Conservation (phyloP, 1,284 basidiomycete species). For the Ustilago xerochloae region DNA sequence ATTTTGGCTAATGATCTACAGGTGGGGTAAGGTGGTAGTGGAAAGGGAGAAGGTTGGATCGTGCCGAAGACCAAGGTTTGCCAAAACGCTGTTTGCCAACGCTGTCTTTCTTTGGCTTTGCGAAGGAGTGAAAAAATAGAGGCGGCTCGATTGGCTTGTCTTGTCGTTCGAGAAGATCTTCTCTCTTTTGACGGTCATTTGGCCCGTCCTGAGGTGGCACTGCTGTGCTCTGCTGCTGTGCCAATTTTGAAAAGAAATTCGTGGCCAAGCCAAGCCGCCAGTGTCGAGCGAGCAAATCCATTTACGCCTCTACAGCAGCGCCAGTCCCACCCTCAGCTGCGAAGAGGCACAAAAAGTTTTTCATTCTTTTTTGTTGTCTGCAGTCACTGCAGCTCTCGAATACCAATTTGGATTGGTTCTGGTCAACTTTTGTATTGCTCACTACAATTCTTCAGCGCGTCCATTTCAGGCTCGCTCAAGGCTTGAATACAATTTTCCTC, state of each 20-base stretch:
- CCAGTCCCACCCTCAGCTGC: too few species aligned
- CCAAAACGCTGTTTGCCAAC: background rate
- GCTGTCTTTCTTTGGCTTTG: background rate
- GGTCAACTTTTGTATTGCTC: too few species aligned
- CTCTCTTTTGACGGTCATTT: conserved; percentile 5
- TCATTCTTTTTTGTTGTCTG: background rate
- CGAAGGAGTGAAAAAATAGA: conserved; percentile 8
- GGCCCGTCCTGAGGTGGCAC: background rate
- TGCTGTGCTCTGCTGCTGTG: too few species aligned
- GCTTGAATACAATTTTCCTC: conserved; percentile 2
- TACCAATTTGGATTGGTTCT: too few species aligned
- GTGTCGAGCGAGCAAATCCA: background rate
- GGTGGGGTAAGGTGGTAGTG: conserved; percentile 39
- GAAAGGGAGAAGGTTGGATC: conserved; percentile 8
- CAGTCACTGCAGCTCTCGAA: too few species aligned
- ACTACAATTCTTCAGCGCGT: too few species aligned
- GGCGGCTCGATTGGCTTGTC: background rate
- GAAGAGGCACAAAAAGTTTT: conserved; percentile 9
- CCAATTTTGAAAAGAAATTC: background rate
- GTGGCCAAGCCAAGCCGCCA: background rate
- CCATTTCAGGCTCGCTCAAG: too few species aligned
- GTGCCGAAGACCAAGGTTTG: conserved; percentile 14
- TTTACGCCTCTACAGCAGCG: background rate
- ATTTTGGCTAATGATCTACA: conserved; percentile 48
- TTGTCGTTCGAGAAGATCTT: conserved; percentile 37